Evolutionary conservation across 1,284 basidiomycete species (phyloP).

Genomic region (Chondrostereum purpureum): DNA sequence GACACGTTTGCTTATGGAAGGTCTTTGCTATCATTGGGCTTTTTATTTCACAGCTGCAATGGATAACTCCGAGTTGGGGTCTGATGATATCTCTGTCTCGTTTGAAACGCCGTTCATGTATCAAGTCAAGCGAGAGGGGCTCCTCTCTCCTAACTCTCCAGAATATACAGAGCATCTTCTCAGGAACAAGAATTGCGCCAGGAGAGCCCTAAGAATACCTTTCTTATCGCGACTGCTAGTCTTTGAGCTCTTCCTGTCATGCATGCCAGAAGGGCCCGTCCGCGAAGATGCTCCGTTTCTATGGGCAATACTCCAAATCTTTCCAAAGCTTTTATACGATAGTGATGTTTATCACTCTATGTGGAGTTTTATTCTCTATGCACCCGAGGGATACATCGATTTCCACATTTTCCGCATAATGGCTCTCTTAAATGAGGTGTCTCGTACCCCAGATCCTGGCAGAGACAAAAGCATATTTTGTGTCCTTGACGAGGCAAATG

Average conservation of each 20-base stretch:
- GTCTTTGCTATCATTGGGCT: neutral
- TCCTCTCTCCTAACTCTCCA: neutral
- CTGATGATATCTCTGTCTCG: neutral
- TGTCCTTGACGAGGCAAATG: neutral
- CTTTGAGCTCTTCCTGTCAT: neutral
- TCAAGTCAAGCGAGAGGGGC: neutral
- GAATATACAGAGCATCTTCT: neutral
- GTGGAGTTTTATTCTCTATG: neutral
- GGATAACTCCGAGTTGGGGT: neutral
- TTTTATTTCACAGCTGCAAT: neutral
- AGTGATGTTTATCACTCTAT: neutral
- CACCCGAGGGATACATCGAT: neutral
- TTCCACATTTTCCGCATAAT: neutral
- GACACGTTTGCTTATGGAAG: neutral
- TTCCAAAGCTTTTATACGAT: neutral
- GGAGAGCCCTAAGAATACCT: neutral
- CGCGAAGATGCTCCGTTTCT: neutral
- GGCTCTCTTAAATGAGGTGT: neutral
- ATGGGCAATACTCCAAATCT: neutral
- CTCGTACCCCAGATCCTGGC: neutral
- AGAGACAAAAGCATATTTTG: conserved; percentile 2
- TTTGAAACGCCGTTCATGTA: neutral
- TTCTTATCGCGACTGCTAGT: neutral
- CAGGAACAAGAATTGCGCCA: too few relatives aligned
- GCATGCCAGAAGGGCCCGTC: neutral